These are phyloP conservation scores for Gautieria morchelliformis DNA, from an alignment of 768 basidiomycete species.

Conservation along the genomic window DNA sequence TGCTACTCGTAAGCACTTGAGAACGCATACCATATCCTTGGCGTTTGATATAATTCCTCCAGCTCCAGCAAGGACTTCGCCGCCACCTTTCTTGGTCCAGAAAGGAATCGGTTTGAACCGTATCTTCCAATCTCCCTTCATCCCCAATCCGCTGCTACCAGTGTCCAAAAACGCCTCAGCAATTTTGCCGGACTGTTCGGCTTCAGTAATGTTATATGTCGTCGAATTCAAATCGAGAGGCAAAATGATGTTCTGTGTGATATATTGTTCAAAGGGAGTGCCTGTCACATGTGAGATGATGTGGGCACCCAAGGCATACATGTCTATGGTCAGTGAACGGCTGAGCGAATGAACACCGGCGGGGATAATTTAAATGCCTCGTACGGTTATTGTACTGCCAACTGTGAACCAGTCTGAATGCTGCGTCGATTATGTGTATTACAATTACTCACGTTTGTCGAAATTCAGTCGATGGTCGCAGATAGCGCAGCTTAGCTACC, in stretches of 20 bases:
- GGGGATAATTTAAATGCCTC: not conserved
- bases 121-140: conserved; percentile 12
- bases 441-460: conserved; percentile 23
- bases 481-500: conserved; percentile 15
- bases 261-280: conserved; percentile 28
- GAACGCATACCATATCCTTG: conserved; percentile 29
- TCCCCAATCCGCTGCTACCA: conserved; percentile 25
- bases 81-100: conserved; percentile 19
- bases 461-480: conserved; percentile 25
- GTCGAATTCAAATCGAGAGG: conserved; percentile 33
- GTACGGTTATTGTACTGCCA: conserved; percentile 2
- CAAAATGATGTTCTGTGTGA: conserved; percentile 29
- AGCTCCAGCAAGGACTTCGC: conserved; percentile 25
- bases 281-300: conserved; percentile 26
- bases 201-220: conserved; percentile 27
- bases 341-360: not conserved
- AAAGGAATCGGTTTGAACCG: conserved; percentile 17
- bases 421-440: conserved; percentile 5
- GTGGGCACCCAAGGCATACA: conserved; percentile 28
- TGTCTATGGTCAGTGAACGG: conserved; percentile 17
- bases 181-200: conserved; percentile 20
- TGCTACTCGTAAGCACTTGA: not conserved
- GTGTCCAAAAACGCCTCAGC: conserved; percentile 15
- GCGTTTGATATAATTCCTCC: conserved; percentile 36
- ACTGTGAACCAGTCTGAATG: not conserved